Evolutionary conservation across 768 basidiomycete genomes (phyloP), one percentile per base, ranked within the genome.

Genomic region (Calocybe gangraenosa): DNA sequence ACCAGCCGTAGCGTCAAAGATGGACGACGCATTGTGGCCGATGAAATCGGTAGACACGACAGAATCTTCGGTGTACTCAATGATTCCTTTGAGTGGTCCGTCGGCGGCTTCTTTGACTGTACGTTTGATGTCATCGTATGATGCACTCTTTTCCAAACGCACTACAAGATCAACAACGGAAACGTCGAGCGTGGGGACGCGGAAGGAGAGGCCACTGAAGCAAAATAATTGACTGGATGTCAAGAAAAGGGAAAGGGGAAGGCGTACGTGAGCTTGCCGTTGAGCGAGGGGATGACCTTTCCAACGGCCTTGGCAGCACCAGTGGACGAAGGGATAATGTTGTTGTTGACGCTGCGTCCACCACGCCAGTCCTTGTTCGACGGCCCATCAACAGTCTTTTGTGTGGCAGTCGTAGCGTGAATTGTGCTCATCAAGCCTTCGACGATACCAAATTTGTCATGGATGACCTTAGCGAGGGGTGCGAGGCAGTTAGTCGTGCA

Each of bases 401-500:
- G 89, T 47, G 93, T 95, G 41, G 93, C 93, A 39, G 93, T 96
- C 57, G 93, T 93, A 34, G 94, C 84, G 66, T 98, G 94, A 58
- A 99, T 89, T 58, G 95, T 97, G 71, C 88, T 94, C 96, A 98
- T 98, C 66, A 99, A 78, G 63, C 88, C 95, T 74, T 99, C 95
- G 50, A 88, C 77, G 60, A 99, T 94, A 58, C 87, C 90, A 61
- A 90, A 97, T 51, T 91, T 92, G 82, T 98, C 96, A 71, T 99
- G 59, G 75, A 99, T 77, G 67, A 97, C 86, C 78, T 99, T 99
- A 67, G 94, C 95, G 50, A 99, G 82, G 52, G 95, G 92, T n/a
- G 95, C 95, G 48, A 99, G 81, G 71, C 95, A 99, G 84, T 99
- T 99, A 68, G 95, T 99, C 37, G 95, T 98, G 83, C 95, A 98